Evolutionary conservation across 2,329 filamentous ascomycete species (phyloP).

Genomic region (Pseudocercospora crystallina): DNA sequence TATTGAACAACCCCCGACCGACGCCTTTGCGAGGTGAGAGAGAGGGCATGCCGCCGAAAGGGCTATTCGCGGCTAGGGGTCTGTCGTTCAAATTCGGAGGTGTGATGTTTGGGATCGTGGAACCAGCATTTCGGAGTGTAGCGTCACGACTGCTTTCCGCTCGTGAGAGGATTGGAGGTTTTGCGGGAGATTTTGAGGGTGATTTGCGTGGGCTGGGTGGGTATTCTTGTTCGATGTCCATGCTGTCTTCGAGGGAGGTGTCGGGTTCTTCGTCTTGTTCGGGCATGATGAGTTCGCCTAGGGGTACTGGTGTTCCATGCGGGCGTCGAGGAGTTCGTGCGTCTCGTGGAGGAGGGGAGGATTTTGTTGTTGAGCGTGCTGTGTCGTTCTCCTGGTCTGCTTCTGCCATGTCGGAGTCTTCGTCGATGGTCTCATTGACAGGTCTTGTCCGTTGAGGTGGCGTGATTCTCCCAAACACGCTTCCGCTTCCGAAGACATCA

Average conservation of each 20-base stretch:
- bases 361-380: slow-evolving; percentile 40
- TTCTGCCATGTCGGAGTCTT: slow-evolving; percentile 37
- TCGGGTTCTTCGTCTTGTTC: slow-evolving; percentile 27
- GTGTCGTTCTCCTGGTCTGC: slow-evolving; percentile 53
- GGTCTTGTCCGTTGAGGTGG: slow-evolving; percentile 1
- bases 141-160: slow-evolving; percentile 30
- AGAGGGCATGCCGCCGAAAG: slow-evolving; percentile 20
- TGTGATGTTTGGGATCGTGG: slow-evolving; percentile 23
- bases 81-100: slow-evolving; percentile 25
- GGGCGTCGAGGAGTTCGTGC: slow-evolving; percentile 30
- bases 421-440: slow-evolving; percentile 21
- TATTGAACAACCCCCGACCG: slow-evolving; percentile 17
- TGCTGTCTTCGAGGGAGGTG: slow-evolving; percentile 14
- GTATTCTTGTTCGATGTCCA: slow-evolving; percentile 33
- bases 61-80: slow-evolving; percentile 29
- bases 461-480: slow-evolving; percentile 16
- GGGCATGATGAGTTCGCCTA: slow-evolving; percentile 31
- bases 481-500: slow-evolving; percentile 20
- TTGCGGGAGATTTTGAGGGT: slow-evolving; percentile 31
- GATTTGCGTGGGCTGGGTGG: slow-evolving; percentile 38
- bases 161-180: slow-evolving; percentile 11
- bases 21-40: slow-evolving; percentile 27
- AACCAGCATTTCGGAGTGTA: slow-evolving; percentile 13
- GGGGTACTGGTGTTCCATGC: slow-evolving; percentile 30
- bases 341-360: slow-evolving; percentile 32